Conservation (phyloP, 1,139 yeast species). For the Blastobotrys buckinghamii region DNA sequence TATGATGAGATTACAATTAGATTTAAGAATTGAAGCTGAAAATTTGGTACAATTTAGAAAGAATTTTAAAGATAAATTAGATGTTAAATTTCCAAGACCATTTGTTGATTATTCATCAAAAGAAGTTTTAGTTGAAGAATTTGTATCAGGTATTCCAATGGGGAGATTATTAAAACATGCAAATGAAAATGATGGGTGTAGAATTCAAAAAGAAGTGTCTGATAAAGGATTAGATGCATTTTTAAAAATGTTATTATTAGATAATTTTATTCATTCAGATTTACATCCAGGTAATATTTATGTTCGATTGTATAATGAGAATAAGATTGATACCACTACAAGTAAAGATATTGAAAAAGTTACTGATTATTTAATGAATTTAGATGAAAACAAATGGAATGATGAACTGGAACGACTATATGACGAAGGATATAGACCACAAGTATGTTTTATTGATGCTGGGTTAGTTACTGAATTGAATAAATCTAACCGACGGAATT, state of each 20-base stretch:
- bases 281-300: constrained; percentile 95
- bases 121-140: constrained; percentile 80
- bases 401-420: constrained; percentile 45
- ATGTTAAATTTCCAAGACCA: constrained; percentile 79
- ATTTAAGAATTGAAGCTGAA: constrained; percentile 80
- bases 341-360: constrained; percentile 22
- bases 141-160: constrained; percentile 78
- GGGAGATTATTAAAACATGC: constrained; percentile 50
- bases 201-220: constrained; percentile 67
- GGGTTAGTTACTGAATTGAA: constrained; percentile 90
- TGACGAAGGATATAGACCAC: constrained; percentile 69
- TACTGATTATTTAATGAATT: constrained; percentile 32
- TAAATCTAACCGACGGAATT: constrained; percentile 69
- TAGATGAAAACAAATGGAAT: constrained; percentile 45
- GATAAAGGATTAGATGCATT: constrained; percentile 88
- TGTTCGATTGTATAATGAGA: constrained; percentile 52
- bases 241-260: constrained; percentile 83
- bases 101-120: constrained; percentile 60
- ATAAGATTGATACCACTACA: constrained; percentile 8
- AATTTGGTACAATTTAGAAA: constrained; percentile 65
- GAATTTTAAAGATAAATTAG: constrained; percentile 51
- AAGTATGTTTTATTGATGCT: constrained; percentile 84
- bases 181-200: constrained; percentile 20
- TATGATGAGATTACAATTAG: constrained; percentile 85
- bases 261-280: constrained; percentile 93